These are phyloP conservation scores for Stagonosporopsis cucurbitacearum DNA, from an alignment of 2,329 filamentous ascomycete genomes.

Conservation along the genomic window DNA sequence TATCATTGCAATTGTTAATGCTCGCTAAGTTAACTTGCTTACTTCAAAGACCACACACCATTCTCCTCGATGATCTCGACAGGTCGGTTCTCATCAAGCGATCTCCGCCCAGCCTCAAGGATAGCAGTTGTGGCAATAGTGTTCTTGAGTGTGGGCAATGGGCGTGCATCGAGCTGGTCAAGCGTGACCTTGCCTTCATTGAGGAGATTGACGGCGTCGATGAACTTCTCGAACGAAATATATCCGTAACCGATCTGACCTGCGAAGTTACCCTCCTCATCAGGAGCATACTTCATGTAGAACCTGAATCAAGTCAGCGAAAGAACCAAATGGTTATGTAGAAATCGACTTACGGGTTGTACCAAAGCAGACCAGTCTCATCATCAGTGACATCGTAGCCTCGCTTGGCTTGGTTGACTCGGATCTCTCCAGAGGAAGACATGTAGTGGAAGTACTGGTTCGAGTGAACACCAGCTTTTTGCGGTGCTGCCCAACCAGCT, in stretches of 20 bases:
- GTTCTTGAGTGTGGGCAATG: conserved; percentile 84
- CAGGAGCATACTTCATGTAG: conserved; percentile 93
- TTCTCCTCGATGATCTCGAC: conserved; percentile 74
- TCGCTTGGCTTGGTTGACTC: conserved; percentile 90
- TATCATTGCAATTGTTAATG: conserved; percentile 14
- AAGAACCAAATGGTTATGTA: not conserved
- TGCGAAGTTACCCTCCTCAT: conserved; percentile 92
- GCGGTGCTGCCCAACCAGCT: conserved; percentile 91
- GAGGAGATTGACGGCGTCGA: conserved; percentile 81
- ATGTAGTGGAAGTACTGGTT: conserved; percentile 98
- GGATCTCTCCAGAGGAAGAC: conserved; percentile 81
- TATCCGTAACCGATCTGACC: conserved; percentile 94
- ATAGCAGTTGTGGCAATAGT: conserved; percentile 93
- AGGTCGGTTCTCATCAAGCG: conserved; percentile 80
- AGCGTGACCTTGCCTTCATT: conserved; percentile 76
- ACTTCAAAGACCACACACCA: conserved; percentile 72
- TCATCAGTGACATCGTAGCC: conserved; percentile 96
- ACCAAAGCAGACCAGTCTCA: conserved; percentile 74
- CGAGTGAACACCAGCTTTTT: conserved; percentile 91
- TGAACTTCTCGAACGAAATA: conserved; percentile 93
- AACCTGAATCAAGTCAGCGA: conserved; percentile 58
- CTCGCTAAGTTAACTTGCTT: conserved; percentile 16
- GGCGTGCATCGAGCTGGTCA: conserved; percentile 78
- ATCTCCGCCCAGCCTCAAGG: conserved; percentile 82
- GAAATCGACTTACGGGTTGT: conserved; percentile 70